Evolutionary conservation across 495 filamentous ascomycete genomes (phyloP), one percentile per base, ranked within the genome.

Genomic region (Usnea hakonensis): DNA sequence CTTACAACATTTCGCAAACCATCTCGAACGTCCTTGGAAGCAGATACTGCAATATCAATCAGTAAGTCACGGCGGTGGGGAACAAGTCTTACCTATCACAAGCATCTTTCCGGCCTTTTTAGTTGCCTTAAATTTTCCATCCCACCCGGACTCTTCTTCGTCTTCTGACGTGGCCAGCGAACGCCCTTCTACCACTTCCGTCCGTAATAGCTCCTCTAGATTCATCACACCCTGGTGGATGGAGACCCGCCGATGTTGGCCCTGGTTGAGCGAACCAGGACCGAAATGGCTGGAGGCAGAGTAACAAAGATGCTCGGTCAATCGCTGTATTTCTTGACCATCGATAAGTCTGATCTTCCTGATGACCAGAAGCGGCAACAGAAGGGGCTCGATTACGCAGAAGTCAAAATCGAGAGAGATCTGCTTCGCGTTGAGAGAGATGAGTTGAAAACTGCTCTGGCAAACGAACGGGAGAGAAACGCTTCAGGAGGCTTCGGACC

Each of bases 81-180:
- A 57, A 40, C 35, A 28, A 57, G 55, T 33, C 58, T 60, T 60
- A 53, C 44, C 58, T 17, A 35, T 60, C 16, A 60, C 16, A 46
- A 60, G 58, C 44, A 60, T 60, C 23, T 60, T 21, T n/a, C 32
- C 58, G 30, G 28, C 32, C 58, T 60, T 60, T 33, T 60, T 41
- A 43, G 30, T 40, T 37, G 17, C 30, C 44, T 60, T 60, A n/a
- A 37, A 33, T 26, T 35, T 55, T 36, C n/a, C 16, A 52, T 60
- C 2, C 32, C 32, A 28, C 23, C 38, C 5, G 26, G 53, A 32
- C 36, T n/a, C n/a, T n/a, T 60, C 58, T 60, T 60, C 44, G 48
- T 46, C 30, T 60, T 57, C 55, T 57, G n/a, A 57, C 55, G 23
- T 40, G 17, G 28, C 30, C 10, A 7, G 35, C 50, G 35, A 32